phyloP scores from a whole-genome alignment of 192 early-diverging fungal species.

The Coemansia nantahalensis region DNA sequence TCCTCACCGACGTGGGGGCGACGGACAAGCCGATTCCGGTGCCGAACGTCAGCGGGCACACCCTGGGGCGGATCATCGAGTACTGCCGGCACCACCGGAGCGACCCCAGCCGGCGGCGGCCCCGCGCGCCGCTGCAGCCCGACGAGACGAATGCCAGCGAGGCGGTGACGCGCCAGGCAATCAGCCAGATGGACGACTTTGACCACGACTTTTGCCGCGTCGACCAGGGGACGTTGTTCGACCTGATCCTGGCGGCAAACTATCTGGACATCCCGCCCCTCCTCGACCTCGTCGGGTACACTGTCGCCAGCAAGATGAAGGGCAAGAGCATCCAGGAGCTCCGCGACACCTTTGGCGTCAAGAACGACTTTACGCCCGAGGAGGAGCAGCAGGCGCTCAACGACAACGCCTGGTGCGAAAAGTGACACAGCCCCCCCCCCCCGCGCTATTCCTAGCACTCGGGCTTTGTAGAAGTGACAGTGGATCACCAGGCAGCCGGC shows the following conservation, averaged over 20 bases:
- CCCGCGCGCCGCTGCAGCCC: conserved; percentile 16
- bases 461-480: too few relatives aligned
- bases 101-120: conserved; percentile 42
- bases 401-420: conserved; percentile 66
- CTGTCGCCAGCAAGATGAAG: conserved; percentile 91
- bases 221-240: conserved; percentile 92
- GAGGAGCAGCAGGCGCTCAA: conserved; percentile 64
- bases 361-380: conserved; percentile 69
- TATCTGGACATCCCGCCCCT: conserved; percentile 75
- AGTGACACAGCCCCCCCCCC: too few relatives aligned
- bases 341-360: conserved; percentile 65
- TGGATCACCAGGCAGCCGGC: too few relatives aligned
- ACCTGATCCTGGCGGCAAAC: conserved; percentile 89
- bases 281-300: conserved; percentile 71
- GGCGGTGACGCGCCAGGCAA: conserved; percentile 55
- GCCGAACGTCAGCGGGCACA: conserved; percentile 87
- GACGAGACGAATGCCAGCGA: conserved; percentile 50
- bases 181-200: conserved; percentile 84
- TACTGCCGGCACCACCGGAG: conserved; percentile 87
- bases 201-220: conserved; percentile 88
- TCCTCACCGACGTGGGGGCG: conserved; percentile 44
- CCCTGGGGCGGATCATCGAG: conserved; percentile 82
- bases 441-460: too few relatives aligned
- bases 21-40: conserved; percentile 64
- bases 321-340: conserved; percentile 85